phyloP scores from a whole-genome alignment of 176 grass and related monocot genomes.

The Hordeum marinum region DNA sequence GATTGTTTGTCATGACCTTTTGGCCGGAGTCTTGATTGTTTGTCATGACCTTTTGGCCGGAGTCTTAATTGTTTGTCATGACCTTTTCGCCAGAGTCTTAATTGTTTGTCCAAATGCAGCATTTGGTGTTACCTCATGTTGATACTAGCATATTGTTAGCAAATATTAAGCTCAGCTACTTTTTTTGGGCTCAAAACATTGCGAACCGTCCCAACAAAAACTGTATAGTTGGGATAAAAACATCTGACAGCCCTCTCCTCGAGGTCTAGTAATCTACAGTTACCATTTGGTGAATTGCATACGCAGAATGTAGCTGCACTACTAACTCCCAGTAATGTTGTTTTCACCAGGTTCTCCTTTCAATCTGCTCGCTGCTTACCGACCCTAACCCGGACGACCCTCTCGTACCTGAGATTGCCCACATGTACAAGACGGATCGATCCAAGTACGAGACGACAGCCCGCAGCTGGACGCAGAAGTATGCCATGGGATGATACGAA shows the following conservation, averaged over 20 bases:
- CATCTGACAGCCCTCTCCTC: neutral
- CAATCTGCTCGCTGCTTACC: constrained; percentile 64
- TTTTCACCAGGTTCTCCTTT: constrained; percentile 53
- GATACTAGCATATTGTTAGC: neutral
- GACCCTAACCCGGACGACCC: constrained; percentile 71
- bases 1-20: neutral
- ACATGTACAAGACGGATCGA: constrained; percentile 67
- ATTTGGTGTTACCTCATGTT: neutral
- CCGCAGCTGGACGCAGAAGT: constrained; percentile 72
- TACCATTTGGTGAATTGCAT: neutral
- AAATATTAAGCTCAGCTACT: neutral
- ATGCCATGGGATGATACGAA: constrained; percentile 55
- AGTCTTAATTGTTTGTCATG: neutral
- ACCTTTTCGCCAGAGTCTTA: too few relatives aligned
- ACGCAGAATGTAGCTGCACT: neutral
- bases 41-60: neutral
- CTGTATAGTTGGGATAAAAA: neutral
- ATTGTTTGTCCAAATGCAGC: neutral
- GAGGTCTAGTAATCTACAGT: neutral
- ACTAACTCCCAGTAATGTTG: neutral
- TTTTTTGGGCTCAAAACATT: neutral
- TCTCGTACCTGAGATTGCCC: constrained; percentile 70
- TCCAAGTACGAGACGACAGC: constrained; percentile 55
- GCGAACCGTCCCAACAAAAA: neutral
- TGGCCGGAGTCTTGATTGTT: too few relatives aligned